These are phyloP conservation scores for Russula compacta DNA, from an alignment of 768 basidiomycete genomes.

Conservation along the genomic window DNA sequence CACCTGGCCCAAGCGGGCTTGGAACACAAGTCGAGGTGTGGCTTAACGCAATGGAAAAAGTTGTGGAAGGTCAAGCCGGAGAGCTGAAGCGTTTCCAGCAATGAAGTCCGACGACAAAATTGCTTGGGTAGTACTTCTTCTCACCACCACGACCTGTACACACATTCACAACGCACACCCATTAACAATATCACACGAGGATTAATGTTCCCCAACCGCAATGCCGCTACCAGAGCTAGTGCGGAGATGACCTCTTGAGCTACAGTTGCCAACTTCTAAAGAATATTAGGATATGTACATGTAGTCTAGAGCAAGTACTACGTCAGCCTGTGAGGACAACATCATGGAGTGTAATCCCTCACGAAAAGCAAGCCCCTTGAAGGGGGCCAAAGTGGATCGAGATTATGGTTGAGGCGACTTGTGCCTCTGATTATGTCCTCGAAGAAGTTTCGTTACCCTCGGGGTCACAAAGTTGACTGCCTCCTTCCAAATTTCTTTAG, in stretches of 20 bases:
- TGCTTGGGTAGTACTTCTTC: not conserved
- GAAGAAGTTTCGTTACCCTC: not conserved
- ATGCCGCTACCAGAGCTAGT: not conserved
- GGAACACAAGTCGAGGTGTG: conserved; percentile 52
- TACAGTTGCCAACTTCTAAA: not conserved
- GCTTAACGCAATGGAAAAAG: conserved; percentile 79
- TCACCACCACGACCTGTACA: not conserved
- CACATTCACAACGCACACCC: not conserved
- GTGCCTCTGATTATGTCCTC: not conserved
- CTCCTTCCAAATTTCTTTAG: conserved; percentile 39
- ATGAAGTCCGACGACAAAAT: not conserved
- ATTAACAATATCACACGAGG: not conserved
- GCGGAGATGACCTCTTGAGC: not conserved
- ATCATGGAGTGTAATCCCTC: not conserved
- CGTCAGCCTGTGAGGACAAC: not conserved
- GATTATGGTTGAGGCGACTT: not conserved
- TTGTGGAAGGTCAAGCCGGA: conserved; percentile 48
- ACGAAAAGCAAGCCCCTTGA: not conserved
- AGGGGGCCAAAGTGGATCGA: not conserved
- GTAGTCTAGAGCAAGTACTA: not conserved
- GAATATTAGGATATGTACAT: not conserved
- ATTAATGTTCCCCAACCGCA: not conserved
- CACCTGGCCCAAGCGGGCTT: conserved; percentile 16
- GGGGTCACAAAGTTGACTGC: conserved; percentile 37
- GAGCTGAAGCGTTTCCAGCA: conserved; percentile 41